These are phyloP conservation scores for Chimonanthus praecox DNA, from an alignment of 164 flowering plant species.

Conservation along the genomic window DNA sequence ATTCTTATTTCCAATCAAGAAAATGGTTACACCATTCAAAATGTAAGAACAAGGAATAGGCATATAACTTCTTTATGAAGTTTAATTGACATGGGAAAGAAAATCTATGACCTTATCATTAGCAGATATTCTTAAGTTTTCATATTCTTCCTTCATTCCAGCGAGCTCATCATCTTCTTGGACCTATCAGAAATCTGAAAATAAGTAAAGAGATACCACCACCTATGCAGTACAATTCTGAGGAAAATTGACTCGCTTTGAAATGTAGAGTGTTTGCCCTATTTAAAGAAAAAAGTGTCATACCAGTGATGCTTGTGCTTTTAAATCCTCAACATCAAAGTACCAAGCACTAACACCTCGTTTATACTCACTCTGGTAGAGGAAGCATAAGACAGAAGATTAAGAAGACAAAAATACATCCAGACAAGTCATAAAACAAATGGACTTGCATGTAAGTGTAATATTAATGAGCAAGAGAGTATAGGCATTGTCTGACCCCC, in stretches of 20 bases:
- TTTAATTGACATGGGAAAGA: neutral
- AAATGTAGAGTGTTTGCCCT: too few relatives aligned
- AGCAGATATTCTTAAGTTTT: conserved; percentile 23
- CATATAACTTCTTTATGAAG: too few relatives aligned
- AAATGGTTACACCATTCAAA: too few relatives aligned
- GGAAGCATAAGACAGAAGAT: neutral
- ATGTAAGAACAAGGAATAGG: too few relatives aligned
- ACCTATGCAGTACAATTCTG: neutral
- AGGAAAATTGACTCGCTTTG: neutral
- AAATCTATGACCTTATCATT: conserved; percentile 36
- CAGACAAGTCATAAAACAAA: too few relatives aligned
- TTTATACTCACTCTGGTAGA: conserved; percentile 84
- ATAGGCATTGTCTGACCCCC: too few relatives aligned
- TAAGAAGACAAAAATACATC: too few relatives aligned
- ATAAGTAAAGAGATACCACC: neutral
- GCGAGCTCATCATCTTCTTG: conserved; percentile 57
- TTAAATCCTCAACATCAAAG: conserved; percentile 91
- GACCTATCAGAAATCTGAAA: conserved; percentile 39
- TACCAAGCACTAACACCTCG: conserved; percentile 99
- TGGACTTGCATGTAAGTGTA: too few relatives aligned
- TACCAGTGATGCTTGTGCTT: conserved; percentile 92
- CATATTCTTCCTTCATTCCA: conserved; percentile 53
- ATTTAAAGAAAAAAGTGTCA: conserved; percentile 12
- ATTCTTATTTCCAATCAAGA: too few relatives aligned
- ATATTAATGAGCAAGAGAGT: too few relatives aligned